Conservation (phyloP, 768 basidiomycete species). For the Fomitopsis pulvina region DNA sequence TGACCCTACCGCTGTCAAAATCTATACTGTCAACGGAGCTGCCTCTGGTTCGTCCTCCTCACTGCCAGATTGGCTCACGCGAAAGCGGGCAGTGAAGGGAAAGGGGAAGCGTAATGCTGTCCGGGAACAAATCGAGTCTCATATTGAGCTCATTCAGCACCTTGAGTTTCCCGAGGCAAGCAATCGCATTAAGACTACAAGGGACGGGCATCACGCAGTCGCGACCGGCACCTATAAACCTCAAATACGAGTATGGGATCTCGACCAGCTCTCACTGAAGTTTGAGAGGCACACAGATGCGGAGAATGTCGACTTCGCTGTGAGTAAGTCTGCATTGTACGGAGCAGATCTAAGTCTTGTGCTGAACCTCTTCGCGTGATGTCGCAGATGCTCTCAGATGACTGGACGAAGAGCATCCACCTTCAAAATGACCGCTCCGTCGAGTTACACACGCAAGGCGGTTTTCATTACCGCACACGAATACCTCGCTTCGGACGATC, state of each 20-base stretch:
- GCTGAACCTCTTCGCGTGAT: neutral
- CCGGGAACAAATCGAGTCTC: conserved; percentile 74
- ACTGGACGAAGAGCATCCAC: conserved; percentile 98
- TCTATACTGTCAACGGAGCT: conserved; percentile 95
- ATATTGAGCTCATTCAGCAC: conserved; percentile 88
- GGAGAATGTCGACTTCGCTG: conserved; percentile 97
- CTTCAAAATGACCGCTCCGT: conserved; percentile 94
- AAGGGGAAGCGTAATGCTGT: conserved; percentile 57
- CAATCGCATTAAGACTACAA: conserved; percentile 83
- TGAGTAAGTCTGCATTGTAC: conserved; percentile 49
- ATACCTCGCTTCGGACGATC: conserved; percentile 93
- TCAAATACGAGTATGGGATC: conserved; percentile 92
- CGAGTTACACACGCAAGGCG: conserved; percentile 90
- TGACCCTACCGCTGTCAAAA: conserved; percentile 52
- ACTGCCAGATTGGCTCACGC: conserved; percentile 90
- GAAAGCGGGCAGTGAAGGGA: conserved; percentile 57
- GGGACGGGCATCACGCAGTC: conserved; percentile 87
- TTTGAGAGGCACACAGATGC: conserved; percentile 95
- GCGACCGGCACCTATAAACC: conserved; percentile 98
- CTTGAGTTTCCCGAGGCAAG: conserved; percentile 98
- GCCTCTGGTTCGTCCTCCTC: conserved; percentile 82
- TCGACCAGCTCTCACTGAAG: conserved; percentile 87
- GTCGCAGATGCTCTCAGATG: conserved; percentile 87
- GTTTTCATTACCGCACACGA: conserved; percentile 86
- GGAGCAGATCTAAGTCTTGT: neutral